These are phyloP conservation scores for Leishmania braziliensis DNA, from an alignment of 208 protist species.

Conservation along the genomic window DNA sequence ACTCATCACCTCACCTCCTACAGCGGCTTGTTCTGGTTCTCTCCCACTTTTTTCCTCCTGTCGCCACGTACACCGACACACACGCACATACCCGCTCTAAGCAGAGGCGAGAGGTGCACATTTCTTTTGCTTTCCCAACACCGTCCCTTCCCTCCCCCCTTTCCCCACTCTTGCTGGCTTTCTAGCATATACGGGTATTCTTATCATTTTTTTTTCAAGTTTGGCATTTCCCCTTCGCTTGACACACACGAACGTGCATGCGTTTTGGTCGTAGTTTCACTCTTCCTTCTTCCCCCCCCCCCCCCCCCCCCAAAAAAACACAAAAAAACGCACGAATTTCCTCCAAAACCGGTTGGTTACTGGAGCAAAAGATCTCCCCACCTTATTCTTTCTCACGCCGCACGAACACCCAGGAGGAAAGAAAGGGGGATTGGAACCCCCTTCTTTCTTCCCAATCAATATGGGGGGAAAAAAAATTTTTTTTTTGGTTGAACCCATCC, in stretches of 20 bases:
- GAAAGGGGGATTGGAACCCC: too few species aligned
- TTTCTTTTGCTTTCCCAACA: neutral
- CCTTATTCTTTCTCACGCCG: too few species aligned
- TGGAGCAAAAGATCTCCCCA: too few species aligned
- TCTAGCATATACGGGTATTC: neutral
- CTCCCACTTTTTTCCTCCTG: neutral
- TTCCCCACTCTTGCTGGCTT: neutral
- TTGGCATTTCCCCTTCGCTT: neutral
- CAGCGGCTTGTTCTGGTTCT: neutral
- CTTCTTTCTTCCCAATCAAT: too few species aligned
- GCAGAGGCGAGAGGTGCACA: neutral
- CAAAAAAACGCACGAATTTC: too few species aligned
- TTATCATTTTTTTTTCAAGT: neutral
- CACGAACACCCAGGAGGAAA: too few species aligned
- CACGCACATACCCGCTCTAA: neutral
- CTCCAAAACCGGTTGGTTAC: too few species aligned
- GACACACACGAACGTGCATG: neutral
- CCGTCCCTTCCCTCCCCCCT: neutral
- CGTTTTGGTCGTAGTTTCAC: neutral
- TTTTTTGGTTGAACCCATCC: too few species aligned
- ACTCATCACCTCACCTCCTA: neutral
- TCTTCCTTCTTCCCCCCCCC: neutral
- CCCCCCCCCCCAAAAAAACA: too few species aligned
- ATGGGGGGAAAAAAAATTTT: too few species aligned
- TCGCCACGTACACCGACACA: neutral